These are phyloP conservation scores for Hypoxylon sp. DNA, from an alignment of 2,329 filamentous ascomycete species.

Conservation along the genomic window DNA sequence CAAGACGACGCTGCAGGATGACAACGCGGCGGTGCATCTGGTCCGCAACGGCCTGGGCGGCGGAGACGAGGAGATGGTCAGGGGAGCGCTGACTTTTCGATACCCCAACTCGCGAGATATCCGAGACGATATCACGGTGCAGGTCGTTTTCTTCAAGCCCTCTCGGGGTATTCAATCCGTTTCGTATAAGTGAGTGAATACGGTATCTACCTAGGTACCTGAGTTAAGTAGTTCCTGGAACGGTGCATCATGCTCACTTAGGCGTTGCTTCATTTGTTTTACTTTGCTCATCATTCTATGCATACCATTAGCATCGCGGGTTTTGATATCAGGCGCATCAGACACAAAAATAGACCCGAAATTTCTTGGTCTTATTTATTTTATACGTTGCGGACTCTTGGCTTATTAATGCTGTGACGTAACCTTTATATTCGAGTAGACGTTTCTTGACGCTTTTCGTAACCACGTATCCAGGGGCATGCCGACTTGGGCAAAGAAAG, in stretches of 20 bases:
- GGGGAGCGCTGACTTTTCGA: conserved; percentile 76
- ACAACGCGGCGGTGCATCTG: conserved; percentile 84
- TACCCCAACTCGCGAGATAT: conserved; percentile 73
- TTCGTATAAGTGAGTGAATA: background rate
- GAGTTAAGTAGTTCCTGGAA: background rate
- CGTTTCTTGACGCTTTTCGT: background rate
- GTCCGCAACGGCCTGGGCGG: conserved; percentile 85
- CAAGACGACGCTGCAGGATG: conserved; percentile 80
- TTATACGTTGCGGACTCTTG: background rate
- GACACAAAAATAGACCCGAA: background rate
- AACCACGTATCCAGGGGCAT: background rate
- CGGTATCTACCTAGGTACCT: background rate
- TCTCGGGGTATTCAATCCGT: background rate
- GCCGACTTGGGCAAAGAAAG: background rate
- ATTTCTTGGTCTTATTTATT: background rate
- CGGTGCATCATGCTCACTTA: conserved; percentile 8
- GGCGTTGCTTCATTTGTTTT: conserved; percentile 14
- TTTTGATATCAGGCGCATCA: background rate
- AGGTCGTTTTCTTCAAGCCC: conserved; percentile 82
- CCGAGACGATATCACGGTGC: conserved; percentile 84
- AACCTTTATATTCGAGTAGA: background rate
- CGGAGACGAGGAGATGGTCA: conserved; percentile 77
- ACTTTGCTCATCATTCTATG: background rate
- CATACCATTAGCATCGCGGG: conserved; percentile 9
- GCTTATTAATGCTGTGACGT: background rate